These are phyloP conservation scores for Leishmania martiniquensis DNA, from an alignment of 208 protist species.

Conservation along the genomic window DNA sequence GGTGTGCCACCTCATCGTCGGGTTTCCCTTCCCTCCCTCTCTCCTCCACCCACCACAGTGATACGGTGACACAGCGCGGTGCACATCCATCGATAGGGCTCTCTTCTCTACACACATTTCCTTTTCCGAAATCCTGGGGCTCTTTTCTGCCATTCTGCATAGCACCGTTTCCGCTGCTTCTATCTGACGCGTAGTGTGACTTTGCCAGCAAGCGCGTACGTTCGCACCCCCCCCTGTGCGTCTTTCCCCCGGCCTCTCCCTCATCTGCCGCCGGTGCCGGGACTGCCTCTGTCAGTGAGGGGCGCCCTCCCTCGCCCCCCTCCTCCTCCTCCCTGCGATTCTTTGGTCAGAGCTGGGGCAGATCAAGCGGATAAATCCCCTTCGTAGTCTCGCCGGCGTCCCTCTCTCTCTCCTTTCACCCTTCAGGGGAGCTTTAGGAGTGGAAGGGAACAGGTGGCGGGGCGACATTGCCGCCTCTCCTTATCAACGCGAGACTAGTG, in stretches of 20 bases:
- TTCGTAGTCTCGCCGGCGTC: neutral
- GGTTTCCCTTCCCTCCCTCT: neutral
- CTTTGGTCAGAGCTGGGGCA: neutral
- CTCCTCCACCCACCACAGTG: neutral
- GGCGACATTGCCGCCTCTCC: neutral
- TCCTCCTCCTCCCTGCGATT: neutral
- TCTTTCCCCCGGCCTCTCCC: neutral
- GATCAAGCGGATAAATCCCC: neutral
- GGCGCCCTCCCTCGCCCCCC: neutral
- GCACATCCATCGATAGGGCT: neutral
- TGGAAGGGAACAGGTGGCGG: neutral
- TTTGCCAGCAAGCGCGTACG: neutral
- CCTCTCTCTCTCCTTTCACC: neutral
- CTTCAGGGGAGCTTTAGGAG: neutral
- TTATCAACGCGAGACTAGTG: neutral
- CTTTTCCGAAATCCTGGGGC: neutral
- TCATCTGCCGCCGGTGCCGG: neutral
- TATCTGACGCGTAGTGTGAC: neutral
- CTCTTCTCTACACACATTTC: neutral
- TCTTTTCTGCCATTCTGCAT: neutral
- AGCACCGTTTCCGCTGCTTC: neutral
- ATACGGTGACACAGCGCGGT: conserved; percentile 1
- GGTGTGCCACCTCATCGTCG: neutral
- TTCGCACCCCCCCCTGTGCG: neutral
- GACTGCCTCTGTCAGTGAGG: neutral